These are phyloP conservation scores for Plasmopara muralis DNA, from an alignment of 352 stramenopile genomes.

Conservation along the genomic window DNA sequence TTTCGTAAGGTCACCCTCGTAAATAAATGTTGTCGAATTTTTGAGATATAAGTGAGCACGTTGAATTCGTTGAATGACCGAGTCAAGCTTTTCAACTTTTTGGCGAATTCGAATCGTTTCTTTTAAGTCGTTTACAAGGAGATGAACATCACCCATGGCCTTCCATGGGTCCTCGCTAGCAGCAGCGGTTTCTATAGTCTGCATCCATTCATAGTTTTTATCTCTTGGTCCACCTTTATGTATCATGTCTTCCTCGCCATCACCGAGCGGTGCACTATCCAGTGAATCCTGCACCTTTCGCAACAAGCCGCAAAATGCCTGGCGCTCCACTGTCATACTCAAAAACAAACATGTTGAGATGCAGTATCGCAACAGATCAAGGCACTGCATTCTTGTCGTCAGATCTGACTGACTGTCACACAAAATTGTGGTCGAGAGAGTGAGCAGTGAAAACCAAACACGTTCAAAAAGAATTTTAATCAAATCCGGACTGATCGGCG, in stretches of 20 bases:
- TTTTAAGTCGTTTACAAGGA: conserved; percentile 87
- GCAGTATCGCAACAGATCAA: conserved; percentile 71
- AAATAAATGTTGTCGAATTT: conserved; percentile 91
- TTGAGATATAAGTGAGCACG: conserved; percentile 90
- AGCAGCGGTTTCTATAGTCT: conserved; percentile 59
- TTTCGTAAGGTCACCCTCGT: conserved; percentile 93
- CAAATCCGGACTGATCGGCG: conserved; percentile 83
- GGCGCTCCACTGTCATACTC: conserved; percentile 63
- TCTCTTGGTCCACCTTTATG: conserved; percentile 2
- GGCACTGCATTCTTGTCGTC: conserved; percentile 71
- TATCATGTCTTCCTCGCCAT: conserved; percentile 11
- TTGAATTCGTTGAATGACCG: conserved; percentile 86
- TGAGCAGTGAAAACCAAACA: conserved; percentile 94
- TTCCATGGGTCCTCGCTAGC: conserved; percentile 65
- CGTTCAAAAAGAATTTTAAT: conserved; percentile 90
- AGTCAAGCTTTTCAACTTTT: conserved; percentile 77
- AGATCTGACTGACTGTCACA: conserved; percentile 72
- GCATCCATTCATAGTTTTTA: conserved; percentile 37
- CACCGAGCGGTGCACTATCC: conserved; percentile 13
- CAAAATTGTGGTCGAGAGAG: conserved; percentile 77
- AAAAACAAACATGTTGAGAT: conserved; percentile 84
- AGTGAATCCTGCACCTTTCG: conserved; percentile 65
- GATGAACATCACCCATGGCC: conserved; percentile 85
- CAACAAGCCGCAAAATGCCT: conserved; percentile 71
- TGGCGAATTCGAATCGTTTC: conserved; percentile 80